phyloP scores from a whole-genome alignment of 2,329 filamentous ascomycete species.

The Ramularia endophylla region DNA sequence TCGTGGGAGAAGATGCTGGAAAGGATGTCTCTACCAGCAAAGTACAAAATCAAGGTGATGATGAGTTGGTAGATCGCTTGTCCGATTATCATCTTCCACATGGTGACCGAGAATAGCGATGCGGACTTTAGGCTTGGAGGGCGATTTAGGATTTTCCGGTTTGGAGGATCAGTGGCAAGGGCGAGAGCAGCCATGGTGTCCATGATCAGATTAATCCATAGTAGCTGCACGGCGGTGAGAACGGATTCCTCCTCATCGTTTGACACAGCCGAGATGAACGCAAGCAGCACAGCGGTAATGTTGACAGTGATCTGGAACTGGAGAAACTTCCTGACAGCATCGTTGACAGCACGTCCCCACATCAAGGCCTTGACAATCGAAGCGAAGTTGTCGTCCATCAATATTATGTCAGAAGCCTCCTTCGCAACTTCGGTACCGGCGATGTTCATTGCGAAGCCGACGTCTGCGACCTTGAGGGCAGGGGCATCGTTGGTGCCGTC shows the following conservation, averaged over 20 bases:
- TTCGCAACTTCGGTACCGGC: slow-evolving; percentile 60
- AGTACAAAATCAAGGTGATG: slow-evolving; percentile 76
- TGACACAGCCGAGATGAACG: slow-evolving; percentile 80
- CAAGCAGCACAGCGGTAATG: slow-evolving; percentile 80
- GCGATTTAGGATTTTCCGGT: slow-evolving; percentile 70
- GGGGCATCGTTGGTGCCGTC: slow-evolving; percentile 63
- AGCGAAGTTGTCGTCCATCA: slow-evolving; percentile 58
- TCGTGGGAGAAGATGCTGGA: slow-evolving; percentile 41
- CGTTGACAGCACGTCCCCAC: slow-evolving; percentile 56
- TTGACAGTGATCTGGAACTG: slow-evolving; percentile 82
- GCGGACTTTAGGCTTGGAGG: slow-evolving; percentile 72
- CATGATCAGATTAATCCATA: slow-evolving; percentile 98
- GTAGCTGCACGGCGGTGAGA: slow-evolving; percentile 79
- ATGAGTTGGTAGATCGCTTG: slow-evolving; percentile 83
- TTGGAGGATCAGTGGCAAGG: slow-evolving; percentile 84
- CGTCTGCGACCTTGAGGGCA: slow-evolving; percentile 59
- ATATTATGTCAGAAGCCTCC: slow-evolving; percentile 56
- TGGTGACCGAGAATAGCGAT: slow-evolving; percentile 74
- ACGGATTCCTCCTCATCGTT: slow-evolving; percentile 65
- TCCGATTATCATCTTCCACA: slow-evolving; percentile 99
- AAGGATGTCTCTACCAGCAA: slow-evolving; percentile 59
- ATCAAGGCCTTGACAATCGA: slow-evolving; percentile 58
- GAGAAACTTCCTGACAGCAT: slow-evolving; percentile 50
- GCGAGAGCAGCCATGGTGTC: slow-evolving; percentile 88
- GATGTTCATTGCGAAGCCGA: slow-evolving; percentile 64